Conservation (phyloP, 31 red algal genomes). For the Asparagopsis taxiformis region DNA sequence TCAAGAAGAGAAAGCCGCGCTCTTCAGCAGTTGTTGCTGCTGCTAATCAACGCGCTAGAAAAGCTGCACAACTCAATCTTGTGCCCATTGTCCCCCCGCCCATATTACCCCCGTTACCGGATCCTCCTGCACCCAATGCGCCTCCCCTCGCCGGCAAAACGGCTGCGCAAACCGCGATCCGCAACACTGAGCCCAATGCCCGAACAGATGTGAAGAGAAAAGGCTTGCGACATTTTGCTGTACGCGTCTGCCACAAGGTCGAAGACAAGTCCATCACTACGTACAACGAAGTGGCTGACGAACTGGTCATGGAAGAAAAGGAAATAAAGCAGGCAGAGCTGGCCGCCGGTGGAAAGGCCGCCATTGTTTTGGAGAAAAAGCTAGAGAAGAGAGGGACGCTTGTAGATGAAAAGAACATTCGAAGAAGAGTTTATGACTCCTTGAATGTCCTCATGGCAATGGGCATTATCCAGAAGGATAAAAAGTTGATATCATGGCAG, state of each 20-base stretch:
- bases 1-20: conserved; percentile 69
- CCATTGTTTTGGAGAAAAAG: neutral
- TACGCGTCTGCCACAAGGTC: conserved; percentile 79
- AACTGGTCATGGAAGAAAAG: conserved; percentile 76
- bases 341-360: conserved; percentile 11
- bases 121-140: neutral
- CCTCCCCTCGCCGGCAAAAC: neutral
- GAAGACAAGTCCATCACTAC: conserved; percentile 85
- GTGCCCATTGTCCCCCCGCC: neutral
- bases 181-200: neutral
- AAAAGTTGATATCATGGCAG: conserved; percentile 87
- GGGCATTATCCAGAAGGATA: conserved; percentile 86
- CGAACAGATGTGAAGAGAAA: conserved; percentile 52
- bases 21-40: conserved; percentile 31
- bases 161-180: conserved; percentile 2
- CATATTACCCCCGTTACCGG: neutral
- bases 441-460: conserved; percentile 97
- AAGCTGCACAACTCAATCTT: neutral
- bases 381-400: conserved; percentile 11
- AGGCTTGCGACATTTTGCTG: conserved; percentile 88
- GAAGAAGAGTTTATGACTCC: conserved; percentile 93
- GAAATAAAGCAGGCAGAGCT: conserved; percentile 19
- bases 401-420: conserved; percentile 95
- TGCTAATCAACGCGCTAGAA: conserved; percentile 29
- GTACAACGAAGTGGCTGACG: conserved; percentile 93